Evolutionary conservation across 2,329 filamentous ascomycete species (phyloP), one percentile per base, ranked within the genome.

Genomic region (Diaporthe citri): DNA sequence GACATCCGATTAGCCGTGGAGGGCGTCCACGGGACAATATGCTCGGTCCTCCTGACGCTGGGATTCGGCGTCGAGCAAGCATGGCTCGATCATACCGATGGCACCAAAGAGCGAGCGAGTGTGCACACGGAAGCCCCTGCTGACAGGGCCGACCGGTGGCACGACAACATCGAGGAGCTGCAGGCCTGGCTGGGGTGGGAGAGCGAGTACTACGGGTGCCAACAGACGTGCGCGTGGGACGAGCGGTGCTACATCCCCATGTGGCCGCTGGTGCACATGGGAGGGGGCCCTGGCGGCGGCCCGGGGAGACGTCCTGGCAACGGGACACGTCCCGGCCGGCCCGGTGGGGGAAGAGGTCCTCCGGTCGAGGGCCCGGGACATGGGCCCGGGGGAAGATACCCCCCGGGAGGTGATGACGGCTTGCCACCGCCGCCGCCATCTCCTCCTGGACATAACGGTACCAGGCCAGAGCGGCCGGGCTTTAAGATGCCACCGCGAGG

Each of bases 131-230:
- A 31, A 25, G 34, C 76, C 17, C 78, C 77, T 74, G 46, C 71
- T 34, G 20, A 48, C n/a, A 71, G 52, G 25, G 76, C 75, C 10
- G 22, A 48, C 67, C 17, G 64, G 4, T 85, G 85, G 83, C 78
- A 75, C n/a, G 72, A 80, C 8, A 79, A 82, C 22, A 75, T 87
- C 5, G 81, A 85, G 60, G 83, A 87, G 76, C 78, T 89, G 15
- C 84, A 85, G 78, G 86, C 87, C 1, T 89, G 87, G 87, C 81
- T 88, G 0, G 87, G 87, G 7, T 89, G 87, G 87, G 85, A 84
- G 48, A 85, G 85, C 39, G 84, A 87, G 78, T 87, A 85, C 79
- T 80, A 83, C 1, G 80, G 81, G 12, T 88, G 87, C 74, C 76
- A 82, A 4, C 78, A 82, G 41, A 81, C 82, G 55, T 88, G 87